Conservation (phyloP, 1,284 basidiomycete genomes). For the Naganishia liquefaciens region DNA sequence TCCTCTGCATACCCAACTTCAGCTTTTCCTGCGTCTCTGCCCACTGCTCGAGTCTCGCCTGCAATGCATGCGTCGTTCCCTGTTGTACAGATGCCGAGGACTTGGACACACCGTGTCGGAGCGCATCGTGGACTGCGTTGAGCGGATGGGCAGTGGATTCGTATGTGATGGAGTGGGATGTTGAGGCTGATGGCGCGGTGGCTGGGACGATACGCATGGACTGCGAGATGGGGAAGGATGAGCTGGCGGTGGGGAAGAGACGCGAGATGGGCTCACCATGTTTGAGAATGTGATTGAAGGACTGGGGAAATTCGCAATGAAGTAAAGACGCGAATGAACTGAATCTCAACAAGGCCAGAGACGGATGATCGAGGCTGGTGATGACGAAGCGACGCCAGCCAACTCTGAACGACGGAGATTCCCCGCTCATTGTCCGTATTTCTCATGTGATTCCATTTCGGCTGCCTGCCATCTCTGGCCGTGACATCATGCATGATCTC, state of each 20-base stretch:
- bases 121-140: conserved; percentile 21
- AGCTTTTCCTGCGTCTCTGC: conserved; percentile 85
- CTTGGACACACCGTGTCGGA: conserved; percentile 9
- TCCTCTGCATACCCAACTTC: conserved; percentile 79
- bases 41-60: conserved; percentile 68
- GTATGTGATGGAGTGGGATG: conserved; percentile 12
- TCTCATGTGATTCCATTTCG: conserved; percentile 19
- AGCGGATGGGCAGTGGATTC: conserved; percentile 12
- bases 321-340: neutral
- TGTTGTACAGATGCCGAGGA: conserved; percentile 7
- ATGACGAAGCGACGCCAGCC: conserved; percentile 23
- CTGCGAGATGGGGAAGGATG: neutral
- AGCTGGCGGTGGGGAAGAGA: neutral
- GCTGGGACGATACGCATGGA: conserved; percentile 21
- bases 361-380: conserved; percentile 19
- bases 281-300: neutral
- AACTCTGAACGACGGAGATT: conserved; percentile 4
- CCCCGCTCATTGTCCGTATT: no score
- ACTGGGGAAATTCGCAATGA: neutral
- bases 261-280: neutral
- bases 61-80: conserved; percentile 44
- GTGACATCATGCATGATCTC: conserved; percentile 2
- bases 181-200: conserved; percentile 8
- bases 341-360: neutral
- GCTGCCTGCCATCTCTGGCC: conserved; percentile 8